phyloP scores from a whole-genome alignment of 306 rosid species.

The Oemleria cerasiformis region DNA sequence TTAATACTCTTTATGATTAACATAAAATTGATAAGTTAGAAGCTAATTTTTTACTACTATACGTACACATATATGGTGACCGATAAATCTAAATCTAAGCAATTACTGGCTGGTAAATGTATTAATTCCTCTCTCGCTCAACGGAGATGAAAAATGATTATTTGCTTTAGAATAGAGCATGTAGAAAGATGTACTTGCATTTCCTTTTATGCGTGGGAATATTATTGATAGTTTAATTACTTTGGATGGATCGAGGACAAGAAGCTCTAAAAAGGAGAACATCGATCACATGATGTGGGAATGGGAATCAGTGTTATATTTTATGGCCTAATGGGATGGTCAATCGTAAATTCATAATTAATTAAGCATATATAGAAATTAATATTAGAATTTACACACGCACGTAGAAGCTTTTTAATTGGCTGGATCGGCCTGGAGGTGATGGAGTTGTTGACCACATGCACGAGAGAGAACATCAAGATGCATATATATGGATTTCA shows the following conservation, averaged over 20 bases:
- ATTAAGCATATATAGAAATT: too few species aligned
- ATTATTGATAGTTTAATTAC: conserved; percentile 34
- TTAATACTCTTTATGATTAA: too few species aligned
- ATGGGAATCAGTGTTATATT: conserved; percentile 6
- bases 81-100: too few species aligned
- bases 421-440: not conserved
- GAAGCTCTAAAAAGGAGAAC: conserved; percentile 25
- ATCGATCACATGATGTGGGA: not conserved
- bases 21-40: too few species aligned
- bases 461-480: too few species aligned
- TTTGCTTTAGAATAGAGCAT: conserved; percentile 33
- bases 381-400: not conserved
- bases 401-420: conserved; percentile 22
- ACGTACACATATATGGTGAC: too few species aligned
- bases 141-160: conserved; percentile 21
- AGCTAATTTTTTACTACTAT: not conserved
- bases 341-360: conserved; percentile 36
- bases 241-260: conserved; percentile 11
- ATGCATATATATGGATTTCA: too few species aligned
- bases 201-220: conserved; percentile 24
- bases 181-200: conserved; percentile 37
- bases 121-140: too few species aligned
- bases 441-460: conserved; percentile 37
- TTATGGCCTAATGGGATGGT: conserved; percentile 24
- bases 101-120: too few species aligned